These are phyloP conservation scores for Zarea fungicola DNA, from an alignment of 2,329 filamentous ascomycete species.

Conservation along the genomic window DNA sequence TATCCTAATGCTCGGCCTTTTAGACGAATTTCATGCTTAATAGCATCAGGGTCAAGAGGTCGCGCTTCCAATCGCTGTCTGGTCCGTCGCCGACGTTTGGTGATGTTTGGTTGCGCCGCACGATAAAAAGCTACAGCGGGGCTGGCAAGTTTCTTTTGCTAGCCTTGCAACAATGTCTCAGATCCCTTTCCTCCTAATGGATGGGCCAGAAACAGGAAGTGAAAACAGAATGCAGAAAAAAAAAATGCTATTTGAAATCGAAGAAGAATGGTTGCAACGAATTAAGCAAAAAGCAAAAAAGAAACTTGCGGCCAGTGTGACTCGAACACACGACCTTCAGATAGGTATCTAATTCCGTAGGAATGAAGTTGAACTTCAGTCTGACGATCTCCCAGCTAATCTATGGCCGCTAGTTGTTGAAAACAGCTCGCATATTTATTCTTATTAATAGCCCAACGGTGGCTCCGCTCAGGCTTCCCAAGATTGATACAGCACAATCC, in stretches of 20 bases:
- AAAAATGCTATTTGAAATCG: not conserved
- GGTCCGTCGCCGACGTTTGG: too few relatives aligned
- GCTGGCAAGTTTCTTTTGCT: not conserved
- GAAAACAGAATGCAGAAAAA: not conserved
- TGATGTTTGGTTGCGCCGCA: not conserved
- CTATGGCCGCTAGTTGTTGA: constrained; percentile 22
- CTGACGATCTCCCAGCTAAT: constrained; percentile 27
- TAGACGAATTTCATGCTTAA: too few relatives aligned
- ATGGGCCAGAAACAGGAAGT: too few relatives aligned
- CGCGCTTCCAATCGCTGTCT: too few relatives aligned
- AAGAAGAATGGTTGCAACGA: not conserved
- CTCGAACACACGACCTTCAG: constrained; percentile 26
- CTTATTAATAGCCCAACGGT: not conserved
- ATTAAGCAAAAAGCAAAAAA: constrained; percentile 10
- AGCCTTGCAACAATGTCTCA: not conserved
- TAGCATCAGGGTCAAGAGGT: too few relatives aligned
- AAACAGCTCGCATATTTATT: constrained; percentile 2
- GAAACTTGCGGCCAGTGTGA: constrained; percentile 23
- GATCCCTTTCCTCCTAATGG: not conserved
- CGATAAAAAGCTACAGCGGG: constrained; percentile 8
- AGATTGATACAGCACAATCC: not conserved
- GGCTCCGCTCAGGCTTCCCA: not conserved
- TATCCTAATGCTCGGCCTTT: not conserved
- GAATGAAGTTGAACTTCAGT: constrained; percentile 26
- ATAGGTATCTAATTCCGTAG: constrained; percentile 21